Conservation (phyloP, 768 basidiomycete species). For the Rubroboletus pulcherrimus region DNA sequence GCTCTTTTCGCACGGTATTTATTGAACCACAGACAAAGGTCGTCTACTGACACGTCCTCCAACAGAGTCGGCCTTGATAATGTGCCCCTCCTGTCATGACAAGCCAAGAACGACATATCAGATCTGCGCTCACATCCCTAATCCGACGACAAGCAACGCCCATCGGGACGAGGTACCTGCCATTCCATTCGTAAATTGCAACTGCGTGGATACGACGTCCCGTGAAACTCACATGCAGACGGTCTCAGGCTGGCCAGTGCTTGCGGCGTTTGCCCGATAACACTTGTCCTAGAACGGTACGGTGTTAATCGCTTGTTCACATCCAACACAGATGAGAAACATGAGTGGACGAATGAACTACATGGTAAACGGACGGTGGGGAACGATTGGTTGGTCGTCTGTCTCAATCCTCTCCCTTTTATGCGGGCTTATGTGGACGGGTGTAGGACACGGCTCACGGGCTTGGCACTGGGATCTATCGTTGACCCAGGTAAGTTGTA, state of each 20-base stretch:
- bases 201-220: too few relatives aligned
- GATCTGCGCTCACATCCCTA: background rate
- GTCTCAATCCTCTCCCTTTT: background rate
- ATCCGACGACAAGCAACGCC: background rate
- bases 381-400: background rate
- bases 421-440: background rate
- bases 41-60: background rate
- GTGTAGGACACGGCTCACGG: background rate
- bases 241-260: background rate
- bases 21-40: background rate
- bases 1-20: constrained; percentile 6
- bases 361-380: background rate
- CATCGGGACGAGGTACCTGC: background rate
- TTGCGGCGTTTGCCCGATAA: background rate
- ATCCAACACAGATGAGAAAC: background rate
- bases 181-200: background rate
- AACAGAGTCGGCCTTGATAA: background rate
- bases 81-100: background rate
- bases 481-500: background rate
- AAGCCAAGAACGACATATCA: background rate
- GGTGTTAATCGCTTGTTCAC: background rate
- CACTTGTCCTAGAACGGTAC: background rate
- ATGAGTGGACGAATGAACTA: background rate
- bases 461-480: background rate
- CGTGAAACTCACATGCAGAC: background rate